Conservation (phyloP, 371 early-diverging fungal species). For the Syncephalastrum monosporum region DNA sequence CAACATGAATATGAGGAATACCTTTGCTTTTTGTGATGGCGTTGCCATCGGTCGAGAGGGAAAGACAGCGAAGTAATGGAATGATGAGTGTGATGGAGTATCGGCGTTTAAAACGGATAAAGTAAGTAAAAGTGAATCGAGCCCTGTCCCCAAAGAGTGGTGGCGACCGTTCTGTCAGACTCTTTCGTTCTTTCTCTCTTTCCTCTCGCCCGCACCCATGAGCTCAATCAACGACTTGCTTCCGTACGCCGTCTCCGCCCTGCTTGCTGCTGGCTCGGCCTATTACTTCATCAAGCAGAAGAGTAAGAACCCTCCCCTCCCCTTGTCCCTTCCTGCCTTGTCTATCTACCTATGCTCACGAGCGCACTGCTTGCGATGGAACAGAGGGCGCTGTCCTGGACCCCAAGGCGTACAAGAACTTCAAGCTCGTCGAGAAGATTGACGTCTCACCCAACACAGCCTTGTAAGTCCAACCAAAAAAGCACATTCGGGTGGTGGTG, state of each 20-base stretch:
- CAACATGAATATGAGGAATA: neutral
- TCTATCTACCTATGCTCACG: too few relatives aligned
- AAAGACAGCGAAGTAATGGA: conserved; percentile 1
- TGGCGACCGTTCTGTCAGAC: too few relatives aligned
- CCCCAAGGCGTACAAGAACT: conserved; percentile 77
- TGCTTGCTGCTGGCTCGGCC: conserved; percentile 17
- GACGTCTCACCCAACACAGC: conserved; percentile 83
- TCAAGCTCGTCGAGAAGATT: conserved; percentile 76
- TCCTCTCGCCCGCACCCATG: too few relatives aligned
- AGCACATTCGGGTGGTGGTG: neutral
- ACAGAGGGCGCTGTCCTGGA: conserved; percentile 54
- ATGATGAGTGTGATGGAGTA: too few relatives aligned
- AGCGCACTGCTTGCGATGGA: neutral
- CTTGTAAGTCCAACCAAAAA: conserved; percentile 51
- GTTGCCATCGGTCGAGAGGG: conserved; percentile 3
- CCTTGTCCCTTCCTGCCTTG: neutral
- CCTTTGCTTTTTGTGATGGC: conserved; percentile 11
- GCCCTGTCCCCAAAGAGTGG: too few relatives aligned
- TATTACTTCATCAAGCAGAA: conserved; percentile 22
- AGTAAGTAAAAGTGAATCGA: too few relatives aligned
- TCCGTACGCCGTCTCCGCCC: conserved; percentile 21
- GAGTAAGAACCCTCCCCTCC: conserved; percentile 7
- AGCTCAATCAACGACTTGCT: conserved; percentile 1
- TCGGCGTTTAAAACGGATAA: too few relatives aligned
- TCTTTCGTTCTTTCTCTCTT: too few relatives aligned